Base-by-base conservation (phyloP, 202 grass and related monocot species). In the Digitaria exilis region DNA sequence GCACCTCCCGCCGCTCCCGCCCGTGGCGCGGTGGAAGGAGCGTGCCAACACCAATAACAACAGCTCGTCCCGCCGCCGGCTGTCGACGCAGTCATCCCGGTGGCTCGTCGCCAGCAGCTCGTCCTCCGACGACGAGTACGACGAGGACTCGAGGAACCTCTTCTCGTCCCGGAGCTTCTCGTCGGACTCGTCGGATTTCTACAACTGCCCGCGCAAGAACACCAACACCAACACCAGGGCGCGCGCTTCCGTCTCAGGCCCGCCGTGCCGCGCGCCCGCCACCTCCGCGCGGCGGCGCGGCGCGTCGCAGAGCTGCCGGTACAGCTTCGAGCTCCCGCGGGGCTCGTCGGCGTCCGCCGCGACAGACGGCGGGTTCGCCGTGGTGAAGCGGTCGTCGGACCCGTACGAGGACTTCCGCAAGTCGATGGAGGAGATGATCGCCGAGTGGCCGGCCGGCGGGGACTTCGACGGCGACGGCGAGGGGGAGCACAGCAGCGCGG, bases 361-460 rank as follows among this genome's bases (percentile, higher is more conserved):
- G 5, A 69, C 85, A 48, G 86, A 85, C 55, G 84, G 62, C 7
- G 92, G 88, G 21, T 93, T 94, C 69, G 92, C 95, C 17, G 95
- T 97, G 55, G 86, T 94, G 42, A 97, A 94, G 82, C 88, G 86
- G 4, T 97, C 91, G 9, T 65, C 75, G 29, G 86, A 94, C 71
- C 95, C 95, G 14, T 97, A 93, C 75, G 82, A 87, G 64, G 95
- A 97, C 87, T 97, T 97, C 79, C 90, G 88, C 63, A 94, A 79
- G 82, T 97, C 95, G 51, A 97, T 97, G 92, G 26, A 84, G 82
- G 95, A 97, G 88, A 97, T 97, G 95, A 89, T 97, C 63, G 78
- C 87, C 57, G 84, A 94, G 79, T 69, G 90, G 87, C 74, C 83
- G 0, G 59, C 74, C 8, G 75, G 21, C 35, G 82, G 84, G 37